Percentiles rank a stretch among this genome's conserved stretches.
Conservation (phyloP, 176 grass and related monocot genomes). For the Paspalum vaginatum region DNA sequence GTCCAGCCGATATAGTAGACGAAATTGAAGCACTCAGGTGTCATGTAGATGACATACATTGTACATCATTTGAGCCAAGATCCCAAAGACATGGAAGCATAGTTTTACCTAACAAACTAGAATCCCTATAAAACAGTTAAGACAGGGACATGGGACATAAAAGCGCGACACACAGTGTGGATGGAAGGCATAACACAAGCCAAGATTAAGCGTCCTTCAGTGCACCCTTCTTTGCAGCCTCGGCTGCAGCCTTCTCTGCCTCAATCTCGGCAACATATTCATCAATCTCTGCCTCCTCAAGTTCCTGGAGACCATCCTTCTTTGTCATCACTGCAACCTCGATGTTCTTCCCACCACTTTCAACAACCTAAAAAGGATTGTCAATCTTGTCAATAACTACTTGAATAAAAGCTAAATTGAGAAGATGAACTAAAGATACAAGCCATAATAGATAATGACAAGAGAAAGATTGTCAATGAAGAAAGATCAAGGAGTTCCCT, state of each 20-base stretch:
- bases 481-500: neutral
- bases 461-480: neutral
- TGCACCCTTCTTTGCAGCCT: constrained; percentile 73
- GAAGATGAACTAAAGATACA: constrained; percentile 22
- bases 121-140: constrained; percentile 40
- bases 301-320: constrained; percentile 58
- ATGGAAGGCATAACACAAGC: neutral
- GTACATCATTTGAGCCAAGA: constrained; percentile 4
- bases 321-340: constrained; percentile 69
- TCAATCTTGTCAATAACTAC: constrained; percentile 12
- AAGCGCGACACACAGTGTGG: neutral
- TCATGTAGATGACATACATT: neutral
- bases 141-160: neutral
- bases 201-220: constrained; percentile 47
- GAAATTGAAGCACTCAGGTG: neutral
- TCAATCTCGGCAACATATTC: constrained; percentile 84
- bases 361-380: constrained; percentile 59
- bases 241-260: constrained; percentile 87
- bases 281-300: constrained; percentile 75
- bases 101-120: constrained; percentile 32
- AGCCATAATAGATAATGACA: neutral
- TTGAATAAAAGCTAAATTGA: neutral
- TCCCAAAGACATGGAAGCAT: neutral
- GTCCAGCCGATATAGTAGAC: neutral
- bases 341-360: constrained; percentile 85